Percentiles rank a stretch among this genome's conserved stretches.
phyloP scores from a whole-genome alignment of 139 green algal species.

The Tetratostichococcus sp. region DNA sequence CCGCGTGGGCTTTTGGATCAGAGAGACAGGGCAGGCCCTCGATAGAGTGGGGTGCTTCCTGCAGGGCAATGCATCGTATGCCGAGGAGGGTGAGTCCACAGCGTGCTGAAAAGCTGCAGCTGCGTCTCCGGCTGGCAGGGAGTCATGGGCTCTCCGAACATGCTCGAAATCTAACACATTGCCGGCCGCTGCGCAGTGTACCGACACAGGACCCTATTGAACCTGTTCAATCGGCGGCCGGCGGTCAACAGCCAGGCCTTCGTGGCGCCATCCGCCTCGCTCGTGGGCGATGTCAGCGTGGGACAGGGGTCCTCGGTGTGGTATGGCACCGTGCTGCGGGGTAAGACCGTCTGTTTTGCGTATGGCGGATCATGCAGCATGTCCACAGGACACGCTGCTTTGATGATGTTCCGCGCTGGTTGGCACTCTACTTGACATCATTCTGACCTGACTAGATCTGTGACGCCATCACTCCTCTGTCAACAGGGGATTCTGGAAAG shows the following conservation, averaged over 20 bases:
- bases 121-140: too few relatives aligned
- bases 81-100: constrained; percentile 75
- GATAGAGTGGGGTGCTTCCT: constrained; percentile 81
- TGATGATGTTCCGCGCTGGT: too few relatives aligned
- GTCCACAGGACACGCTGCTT: not conserved
- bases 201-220: constrained; percentile 61
- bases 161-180: too few relatives aligned
- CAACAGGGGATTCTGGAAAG: constrained; percentile 77
- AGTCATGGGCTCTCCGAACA: too few relatives aligned
- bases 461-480: not conserved
- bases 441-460: not conserved
- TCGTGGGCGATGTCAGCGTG: constrained; percentile 84
- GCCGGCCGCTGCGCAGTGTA: constrained; percentile 53
- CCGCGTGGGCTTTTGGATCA: constrained; percentile 68
- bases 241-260: constrained; percentile 58
- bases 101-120: not conserved
- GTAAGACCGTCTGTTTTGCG: constrained; percentile 36
- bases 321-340: constrained; percentile 84
- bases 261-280: constrained; percentile 80
- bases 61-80: constrained; percentile 81
- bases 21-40: constrained; percentile 91
- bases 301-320: constrained; percentile 82
- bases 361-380: not conserved
- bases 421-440: too few relatives aligned
- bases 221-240: constrained; percentile 59